Evolutionary conservation across 768 basidiomycete species (phyloP).

Genomic region (Termitomyces sp.): DNA sequence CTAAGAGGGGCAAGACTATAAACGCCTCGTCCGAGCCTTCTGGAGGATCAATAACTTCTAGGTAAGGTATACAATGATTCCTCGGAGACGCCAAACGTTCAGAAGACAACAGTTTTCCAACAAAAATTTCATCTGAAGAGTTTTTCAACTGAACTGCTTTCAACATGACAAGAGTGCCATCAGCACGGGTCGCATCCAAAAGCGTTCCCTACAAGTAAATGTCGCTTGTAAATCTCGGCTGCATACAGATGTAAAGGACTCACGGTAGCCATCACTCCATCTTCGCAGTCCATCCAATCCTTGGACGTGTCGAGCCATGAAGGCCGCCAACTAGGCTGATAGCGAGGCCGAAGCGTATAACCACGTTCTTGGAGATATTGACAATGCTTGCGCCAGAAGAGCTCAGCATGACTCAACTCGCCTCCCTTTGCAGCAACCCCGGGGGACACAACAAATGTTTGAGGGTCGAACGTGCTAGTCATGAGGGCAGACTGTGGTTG

Average conservation of each 20-base stretch:
- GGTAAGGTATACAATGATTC: constrained; percentile 29
- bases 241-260: neutral
- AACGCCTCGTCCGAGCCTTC: constrained; percentile 9
- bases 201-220: neutral
- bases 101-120: neutral
- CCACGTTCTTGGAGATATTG: constrained; percentile 1
- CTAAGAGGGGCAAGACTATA: neutral
- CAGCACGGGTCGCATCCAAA: neutral
- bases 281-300: neutral
- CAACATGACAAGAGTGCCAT: neutral
- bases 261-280: neutral
- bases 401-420: neutral
- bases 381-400: constrained; percentile 8
- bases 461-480: neutral
- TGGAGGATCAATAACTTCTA: constrained; percentile 12
- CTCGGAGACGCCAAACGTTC: constrained; percentile 2
- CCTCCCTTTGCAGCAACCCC: neutral
- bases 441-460: neutral
- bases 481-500: neutral
- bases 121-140: neutral
- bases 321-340: constrained; percentile 3
- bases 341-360: constrained; percentile 5
- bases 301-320: constrained; percentile 2
- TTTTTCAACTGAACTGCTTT: neutral
- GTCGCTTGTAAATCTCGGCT: neutral